Conservation (phyloP, 2,329 filamentous ascomycete genomes). For the Neurospora sp. region DNA sequence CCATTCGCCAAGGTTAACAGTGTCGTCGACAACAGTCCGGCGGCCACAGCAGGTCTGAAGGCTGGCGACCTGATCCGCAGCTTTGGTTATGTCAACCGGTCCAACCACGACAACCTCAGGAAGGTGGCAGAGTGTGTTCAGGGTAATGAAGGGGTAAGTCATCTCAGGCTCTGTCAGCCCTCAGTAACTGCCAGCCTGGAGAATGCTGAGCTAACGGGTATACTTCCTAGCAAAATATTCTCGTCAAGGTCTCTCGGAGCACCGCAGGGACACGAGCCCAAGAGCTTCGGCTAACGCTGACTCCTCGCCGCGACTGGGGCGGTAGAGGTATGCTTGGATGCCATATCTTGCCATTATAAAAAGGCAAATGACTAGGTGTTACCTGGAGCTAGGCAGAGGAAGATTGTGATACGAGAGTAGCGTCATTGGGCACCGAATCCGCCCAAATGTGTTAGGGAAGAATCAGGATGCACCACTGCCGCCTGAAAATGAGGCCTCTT, state of each 20-base stretch:
- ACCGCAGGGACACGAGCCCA: slow-evolving; percentile 31
- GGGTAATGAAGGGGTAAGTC: slow-evolving; percentile 77
- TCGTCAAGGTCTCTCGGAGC: slow-evolving; percentile 55
- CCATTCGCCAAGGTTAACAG: slow-evolving; percentile 88
- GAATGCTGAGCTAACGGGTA: slow-evolving; percentile 15
- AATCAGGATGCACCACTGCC: not conserved
- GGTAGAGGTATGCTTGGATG: slow-evolving; percentile 84
- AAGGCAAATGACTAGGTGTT: not conserved
- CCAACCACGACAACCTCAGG: slow-evolving; percentile 76
- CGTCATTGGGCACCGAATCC: not conserved
- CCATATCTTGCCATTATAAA: slow-evolving; percentile 71
- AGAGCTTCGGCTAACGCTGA: slow-evolving; percentile 63
- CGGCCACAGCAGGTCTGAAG: slow-evolving; percentile 70
- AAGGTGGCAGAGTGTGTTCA: slow-evolving; percentile 87
- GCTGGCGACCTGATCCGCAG: slow-evolving; percentile 71
- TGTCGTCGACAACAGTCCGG: slow-evolving; percentile 69
- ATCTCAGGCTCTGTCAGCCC: not conserved
- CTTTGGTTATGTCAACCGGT: slow-evolving; percentile 75
- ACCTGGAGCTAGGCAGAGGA: not conserved
- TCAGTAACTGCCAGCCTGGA: not conserved
- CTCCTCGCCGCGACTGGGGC: slow-evolving; percentile 75
- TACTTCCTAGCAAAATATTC: slow-evolving; percentile 49
- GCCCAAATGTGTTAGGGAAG: not conserved
- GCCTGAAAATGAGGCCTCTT: slow-evolving; percentile 2
- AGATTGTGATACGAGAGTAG: not conserved